Evolutionary conservation across 164 flowering plant genomes (phyloP).

Genomic region (Nymphaea thermarum): DNA sequence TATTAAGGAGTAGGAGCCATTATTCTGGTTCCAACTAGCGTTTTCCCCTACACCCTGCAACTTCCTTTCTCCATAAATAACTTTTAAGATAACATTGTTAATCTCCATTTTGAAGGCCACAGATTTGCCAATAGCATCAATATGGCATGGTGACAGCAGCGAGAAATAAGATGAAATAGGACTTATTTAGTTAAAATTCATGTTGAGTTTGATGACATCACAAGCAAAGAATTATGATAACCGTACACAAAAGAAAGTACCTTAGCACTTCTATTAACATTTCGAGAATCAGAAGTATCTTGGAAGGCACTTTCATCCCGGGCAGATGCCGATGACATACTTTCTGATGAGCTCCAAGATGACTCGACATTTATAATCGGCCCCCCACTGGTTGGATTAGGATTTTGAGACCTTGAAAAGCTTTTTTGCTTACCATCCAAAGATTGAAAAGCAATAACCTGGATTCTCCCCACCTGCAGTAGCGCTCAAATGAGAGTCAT

Average conservation of each 20-base stretch:
- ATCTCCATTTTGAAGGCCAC: too few relatives aligned
- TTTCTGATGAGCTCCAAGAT: conserved; percentile 55
- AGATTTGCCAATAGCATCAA: too few relatives aligned
- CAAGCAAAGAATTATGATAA: too few relatives aligned
- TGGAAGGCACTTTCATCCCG: conserved; percentile 33
- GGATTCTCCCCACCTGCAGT: conserved; percentile 85
- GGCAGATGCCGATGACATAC: conserved; percentile 18
- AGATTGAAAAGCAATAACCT: conserved; percentile 96
- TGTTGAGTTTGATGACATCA: too few relatives aligned
- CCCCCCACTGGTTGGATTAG: conserved; percentile 22
- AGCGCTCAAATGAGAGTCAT: not conserved
- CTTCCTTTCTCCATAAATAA: too few relatives aligned
- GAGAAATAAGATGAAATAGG: too few relatives aligned
- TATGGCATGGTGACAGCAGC: too few relatives aligned
- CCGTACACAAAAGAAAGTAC: conserved; percentile 16
- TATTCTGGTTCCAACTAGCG: too few relatives aligned
- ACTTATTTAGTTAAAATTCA: too few relatives aligned
- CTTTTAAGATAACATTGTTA: too few relatives aligned
- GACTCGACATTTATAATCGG: conserved; percentile 59
- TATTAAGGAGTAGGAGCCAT: too few relatives aligned
- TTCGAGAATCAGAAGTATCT: conserved; percentile 66
- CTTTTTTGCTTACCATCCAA: conserved; percentile 74
- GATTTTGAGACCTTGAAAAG: conserved; percentile 30
- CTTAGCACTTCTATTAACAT: conserved; percentile 26
- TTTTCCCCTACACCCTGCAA: too few relatives aligned